Percentiles rank a stretch among this genome's conserved stretches.
These are phyloP conservation scores for Graphilbum sp. DNA, from an alignment of 2,329 filamentous ascomycete species.

Conservation along the genomic window DNA sequence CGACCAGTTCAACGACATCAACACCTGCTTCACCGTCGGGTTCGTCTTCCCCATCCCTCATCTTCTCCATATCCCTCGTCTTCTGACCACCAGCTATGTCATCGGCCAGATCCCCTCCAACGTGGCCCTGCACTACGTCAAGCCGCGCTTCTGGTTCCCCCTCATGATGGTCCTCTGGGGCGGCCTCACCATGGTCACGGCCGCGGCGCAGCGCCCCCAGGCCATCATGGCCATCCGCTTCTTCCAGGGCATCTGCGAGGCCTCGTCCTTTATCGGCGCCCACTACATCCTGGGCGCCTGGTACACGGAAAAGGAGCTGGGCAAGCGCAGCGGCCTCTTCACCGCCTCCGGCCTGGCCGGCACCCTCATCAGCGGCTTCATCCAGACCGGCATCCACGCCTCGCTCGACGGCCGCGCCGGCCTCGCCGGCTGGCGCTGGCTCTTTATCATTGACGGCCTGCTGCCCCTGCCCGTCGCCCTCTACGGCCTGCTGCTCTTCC, in stretches of 20 bases:
- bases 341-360: constrained; percentile 42
- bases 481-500: constrained; percentile 37
- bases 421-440: constrained; percentile 38
- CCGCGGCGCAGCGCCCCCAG: constrained; percentile 30
- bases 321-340: constrained; percentile 45
- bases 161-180: constrained; percentile 49
- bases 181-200: constrained; percentile 44
- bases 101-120: constrained; percentile 46
- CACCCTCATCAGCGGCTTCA: constrained; percentile 45
- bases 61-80: neutral
- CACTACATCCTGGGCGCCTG: constrained; percentile 45
- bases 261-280: constrained; percentile 38
- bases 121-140: constrained; percentile 44
- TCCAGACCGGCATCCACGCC: constrained; percentile 36
- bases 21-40: constrained; percentile 30
- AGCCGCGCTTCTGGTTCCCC: constrained; percentile 47
- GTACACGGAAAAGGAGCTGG: constrained; percentile 45
- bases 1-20: constrained; percentile 35
- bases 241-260: constrained; percentile 38
- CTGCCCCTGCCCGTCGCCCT: constrained; percentile 39
- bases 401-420: constrained; percentile 28
- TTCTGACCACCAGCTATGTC: constrained; percentile 17
- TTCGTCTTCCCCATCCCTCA: constrained; percentile 12
- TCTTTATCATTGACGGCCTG: constrained; percentile 26
- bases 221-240: constrained; percentile 44